phyloP scores from a whole-genome alignment of 2,329 filamentous ascomycete genomes.

The Seiridium cupressi region DNA sequence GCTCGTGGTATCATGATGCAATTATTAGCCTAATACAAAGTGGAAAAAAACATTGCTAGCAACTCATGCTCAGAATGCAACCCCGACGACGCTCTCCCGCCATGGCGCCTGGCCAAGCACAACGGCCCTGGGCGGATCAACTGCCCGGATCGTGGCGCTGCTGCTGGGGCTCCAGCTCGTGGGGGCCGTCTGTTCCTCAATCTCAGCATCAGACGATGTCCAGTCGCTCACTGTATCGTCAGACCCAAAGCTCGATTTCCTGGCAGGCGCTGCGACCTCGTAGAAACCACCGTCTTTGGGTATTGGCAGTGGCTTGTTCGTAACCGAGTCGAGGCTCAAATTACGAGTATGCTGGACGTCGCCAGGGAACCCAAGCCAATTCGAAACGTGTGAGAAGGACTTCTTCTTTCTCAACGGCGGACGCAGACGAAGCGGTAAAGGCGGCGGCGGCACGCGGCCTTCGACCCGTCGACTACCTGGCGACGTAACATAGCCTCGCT shows the following conservation, averaged over 20 bases:
- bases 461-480: slow-evolving; percentile 27
- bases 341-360: slow-evolving; percentile 34
- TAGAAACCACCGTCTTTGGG: slow-evolving; percentile 56
- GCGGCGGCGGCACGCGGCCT: slow-evolving; percentile 47
- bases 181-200: slow-evolving; percentile 41
- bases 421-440: slow-evolving; percentile 57
- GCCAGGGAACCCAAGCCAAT: slow-evolving; percentile 51
- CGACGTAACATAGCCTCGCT: slow-evolving; percentile 28
- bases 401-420: slow-evolving; percentile 65
- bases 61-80: slow-evolving; percentile 5
- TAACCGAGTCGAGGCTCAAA: slow-evolving; percentile 48
- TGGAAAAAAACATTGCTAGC: neutral
- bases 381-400: slow-evolving; percentile 61
- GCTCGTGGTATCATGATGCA: slow-evolving; percentile 11
- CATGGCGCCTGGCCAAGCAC: slow-evolving; percentile 15
- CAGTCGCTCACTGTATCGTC: slow-evolving; percentile 49
- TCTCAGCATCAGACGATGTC: slow-evolving; percentile 35
- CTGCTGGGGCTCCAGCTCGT: slow-evolving; percentile 44
- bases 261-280: slow-evolving; percentile 44
- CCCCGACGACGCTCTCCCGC: slow-evolving; percentile 9
- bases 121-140: slow-evolving; percentile 27
- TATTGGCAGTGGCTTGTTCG: slow-evolving; percentile 53
- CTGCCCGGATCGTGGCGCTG: slow-evolving; percentile 37
- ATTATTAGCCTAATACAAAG: neutral
- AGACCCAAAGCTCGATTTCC: slow-evolving; percentile 42